phyloP scores from a whole-genome alignment of 305 asterid species.

The Euphrasia arctica region DNA sequence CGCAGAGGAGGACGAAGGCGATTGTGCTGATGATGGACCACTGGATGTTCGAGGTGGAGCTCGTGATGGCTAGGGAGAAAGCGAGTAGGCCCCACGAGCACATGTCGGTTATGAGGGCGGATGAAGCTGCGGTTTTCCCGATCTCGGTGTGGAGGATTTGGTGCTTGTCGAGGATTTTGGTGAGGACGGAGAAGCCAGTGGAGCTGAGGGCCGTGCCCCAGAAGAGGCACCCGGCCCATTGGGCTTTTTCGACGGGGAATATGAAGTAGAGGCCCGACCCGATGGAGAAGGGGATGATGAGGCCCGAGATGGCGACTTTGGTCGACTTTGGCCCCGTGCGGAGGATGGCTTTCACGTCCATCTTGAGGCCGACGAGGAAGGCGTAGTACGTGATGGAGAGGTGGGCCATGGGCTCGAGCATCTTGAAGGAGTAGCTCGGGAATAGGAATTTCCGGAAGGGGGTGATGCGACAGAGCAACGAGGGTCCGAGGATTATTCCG shows the following conservation, averaged over 20 bases:
- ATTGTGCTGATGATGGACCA: conserved; percentile 48
- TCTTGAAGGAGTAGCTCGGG: conserved; percentile 59
- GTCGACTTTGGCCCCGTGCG: conserved; percentile 54
- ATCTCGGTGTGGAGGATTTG: conserved; percentile 69
- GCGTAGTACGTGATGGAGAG: conserved; percentile 62
- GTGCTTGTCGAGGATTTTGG: conserved; percentile 55
- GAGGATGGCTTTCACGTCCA: conserved; percentile 50
- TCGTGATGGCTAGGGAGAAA: conserved; percentile 41
- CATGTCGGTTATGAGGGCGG: conserved; percentile 57
- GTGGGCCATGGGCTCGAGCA: conserved; percentile 89
- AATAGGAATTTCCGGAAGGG: conserved; percentile 38
- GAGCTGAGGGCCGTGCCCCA: conserved; percentile 72
- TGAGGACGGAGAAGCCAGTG: conserved; percentile 61
- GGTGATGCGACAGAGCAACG: conserved; percentile 49
- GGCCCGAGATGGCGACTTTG: conserved; percentile 57
- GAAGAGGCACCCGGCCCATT: conserved; percentile 49
- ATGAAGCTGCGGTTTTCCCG: conserved; percentile 62
- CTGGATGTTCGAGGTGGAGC: conserved; percentile 24
- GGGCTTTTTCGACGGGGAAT: not conserved
- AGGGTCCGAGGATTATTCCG: conserved; percentile 78
- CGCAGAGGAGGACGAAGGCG: conserved; percentile 38
- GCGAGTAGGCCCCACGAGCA: conserved; percentile 64
- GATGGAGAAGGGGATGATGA: conserved; percentile 49
- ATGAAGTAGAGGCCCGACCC: conserved; percentile 52
- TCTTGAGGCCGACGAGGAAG: conserved; percentile 69